phyloP scores from a whole-genome alignment of 148 eudicot genomes.

The Pharnaceum exiguum region DNA sequence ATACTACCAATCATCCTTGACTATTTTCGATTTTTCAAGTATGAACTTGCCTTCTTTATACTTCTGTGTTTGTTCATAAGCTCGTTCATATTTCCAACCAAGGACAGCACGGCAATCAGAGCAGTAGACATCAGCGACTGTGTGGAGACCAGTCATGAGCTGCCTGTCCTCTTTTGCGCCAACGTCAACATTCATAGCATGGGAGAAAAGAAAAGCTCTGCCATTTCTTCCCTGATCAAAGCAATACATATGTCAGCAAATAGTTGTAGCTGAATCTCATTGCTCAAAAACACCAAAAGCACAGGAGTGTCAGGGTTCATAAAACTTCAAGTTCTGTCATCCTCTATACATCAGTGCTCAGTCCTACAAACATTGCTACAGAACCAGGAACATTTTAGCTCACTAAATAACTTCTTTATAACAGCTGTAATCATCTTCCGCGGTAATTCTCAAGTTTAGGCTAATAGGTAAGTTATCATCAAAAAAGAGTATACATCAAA shows the following conservation, averaged over 20 bases:
- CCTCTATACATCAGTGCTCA: too few relatives aligned
- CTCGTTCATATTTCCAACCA: slow-evolving; percentile 82
- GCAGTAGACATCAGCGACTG: slow-evolving; percentile 74
- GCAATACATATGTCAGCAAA: slow-evolving; percentile 6
- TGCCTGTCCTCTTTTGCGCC: slow-evolving; percentile 82
- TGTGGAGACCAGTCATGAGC: slow-evolving; percentile 81
- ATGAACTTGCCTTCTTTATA: slow-evolving; percentile 84
- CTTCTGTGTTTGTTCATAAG: slow-evolving; percentile 72
- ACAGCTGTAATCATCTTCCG: too few relatives aligned
- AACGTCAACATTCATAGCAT: slow-evolving; percentile 59
- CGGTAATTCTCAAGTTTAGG: too few relatives aligned
- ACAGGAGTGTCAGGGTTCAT: not conserved
- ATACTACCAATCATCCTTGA: slow-evolving; percentile 58
- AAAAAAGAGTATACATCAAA: too few relatives aligned
- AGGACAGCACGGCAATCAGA: slow-evolving; percentile 62
- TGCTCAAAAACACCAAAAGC: not conserved
- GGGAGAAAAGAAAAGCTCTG: slow-evolving; percentile 79
- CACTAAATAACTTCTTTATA: too few relatives aligned
- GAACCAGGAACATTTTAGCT: too few relatives aligned
- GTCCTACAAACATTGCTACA: too few relatives aligned
- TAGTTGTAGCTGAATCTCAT: not conserved
- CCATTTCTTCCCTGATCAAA: slow-evolving; percentile 57
- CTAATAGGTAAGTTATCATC: too few relatives aligned
- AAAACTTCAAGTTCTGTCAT: not conserved
- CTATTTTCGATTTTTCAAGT: slow-evolving; percentile 71